Conservation (phyloP, 441 rosid genomes). For the Eruca vesicaria region DNA sequence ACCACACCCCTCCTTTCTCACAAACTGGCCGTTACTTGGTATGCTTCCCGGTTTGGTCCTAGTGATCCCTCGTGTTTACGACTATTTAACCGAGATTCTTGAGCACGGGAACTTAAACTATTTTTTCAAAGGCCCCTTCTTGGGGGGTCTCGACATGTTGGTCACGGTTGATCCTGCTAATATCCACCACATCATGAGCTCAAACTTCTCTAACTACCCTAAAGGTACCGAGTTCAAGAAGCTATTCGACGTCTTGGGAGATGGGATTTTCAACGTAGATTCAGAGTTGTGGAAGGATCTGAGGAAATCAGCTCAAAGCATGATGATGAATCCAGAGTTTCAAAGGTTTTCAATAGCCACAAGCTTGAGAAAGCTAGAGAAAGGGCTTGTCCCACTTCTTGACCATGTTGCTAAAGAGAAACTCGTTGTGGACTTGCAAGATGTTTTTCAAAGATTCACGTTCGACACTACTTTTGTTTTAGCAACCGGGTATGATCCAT, state of each 20-base stretch:
- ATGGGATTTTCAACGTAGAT: constrained; percentile 53
- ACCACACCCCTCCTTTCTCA: constrained; percentile 17
- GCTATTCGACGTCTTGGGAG: constrained; percentile 44
- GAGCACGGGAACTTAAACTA: constrained; percentile 23
- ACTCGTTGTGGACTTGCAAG: constrained; percentile 42
- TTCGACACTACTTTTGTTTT: constrained; percentile 41
- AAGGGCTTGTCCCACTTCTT: constrained; percentile 42
- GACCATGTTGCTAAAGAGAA: constrained; percentile 38
- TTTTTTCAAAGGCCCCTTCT: constrained; percentile 35
- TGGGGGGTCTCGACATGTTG: constrained; percentile 34
- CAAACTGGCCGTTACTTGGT: constrained; percentile 44
- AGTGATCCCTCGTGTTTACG: constrained; percentile 35
- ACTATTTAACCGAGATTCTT: constrained; percentile 30
- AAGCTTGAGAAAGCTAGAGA: constrained; percentile 33
- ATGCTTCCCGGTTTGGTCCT: constrained; percentile 43
- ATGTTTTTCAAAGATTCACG: constrained; percentile 44
- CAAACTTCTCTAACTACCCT: constrained; percentile 45
- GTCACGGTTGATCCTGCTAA: constrained; percentile 46
- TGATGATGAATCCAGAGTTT: constrained; percentile 35
- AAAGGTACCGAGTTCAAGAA: constrained; percentile 51
- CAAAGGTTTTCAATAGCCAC: constrained; percentile 29
- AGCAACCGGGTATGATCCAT: constrained; percentile 35
- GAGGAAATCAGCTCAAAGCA: constrained; percentile 35
- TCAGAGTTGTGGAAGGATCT: constrained; percentile 40
- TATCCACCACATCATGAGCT: constrained; percentile 47